Base-by-base conservation (phyloP, 192 early-diverging fungal species). In the Coemansia sp. region DNA sequence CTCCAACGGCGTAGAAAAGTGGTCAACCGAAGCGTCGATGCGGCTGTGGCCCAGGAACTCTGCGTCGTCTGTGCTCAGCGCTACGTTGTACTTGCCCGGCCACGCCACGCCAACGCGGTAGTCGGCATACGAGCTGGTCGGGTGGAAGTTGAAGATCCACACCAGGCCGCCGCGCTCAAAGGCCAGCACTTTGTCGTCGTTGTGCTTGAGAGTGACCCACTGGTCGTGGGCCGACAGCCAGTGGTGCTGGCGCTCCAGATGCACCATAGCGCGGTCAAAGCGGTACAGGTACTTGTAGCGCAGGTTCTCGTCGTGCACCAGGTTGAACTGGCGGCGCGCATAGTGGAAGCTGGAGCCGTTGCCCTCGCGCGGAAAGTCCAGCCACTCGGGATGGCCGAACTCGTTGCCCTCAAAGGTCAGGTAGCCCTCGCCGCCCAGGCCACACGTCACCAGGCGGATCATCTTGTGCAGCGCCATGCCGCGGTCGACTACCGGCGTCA, bases 301-400 rank as follows among this genome's bases (percentile, higher is more conserved):
- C 59, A 98, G 84, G 31, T 92, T 64, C 4, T 84, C 27, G 72
- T 98, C 94, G 67, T 93, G 92, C n/a, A 92, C 77, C 35, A 98
- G 86, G 62, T 97, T 96, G 89, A 90, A 97, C 80, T 98, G 96
- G 16, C 95, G 89, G 25, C 95, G 85, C 10, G 95, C 94, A 74
- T 97, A 94, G 73, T 94, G 93, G 83, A 93, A 97, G 50, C 88
- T 91, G 26, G 86, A 86, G 27, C 85, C 83, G 82, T 98, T 98
- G 61, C 96, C 96, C 19, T 69, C 91, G 29, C 96, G 91, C 54
- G 96, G 96, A 64, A 98, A 98, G 80, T 98, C 96, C 25, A 98
- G 87, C 96, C 96, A 98, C 79, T 98, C 96, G 17, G 96, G 96
- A 59, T 98, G 96, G 0, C 96, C 96, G 85, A 98, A 97, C 78